Percentiles rank a stretch among this genome's conserved stretches.
Conservation (phyloP, 176 grass and related monocot species). For the Pharus latifolius region DNA sequence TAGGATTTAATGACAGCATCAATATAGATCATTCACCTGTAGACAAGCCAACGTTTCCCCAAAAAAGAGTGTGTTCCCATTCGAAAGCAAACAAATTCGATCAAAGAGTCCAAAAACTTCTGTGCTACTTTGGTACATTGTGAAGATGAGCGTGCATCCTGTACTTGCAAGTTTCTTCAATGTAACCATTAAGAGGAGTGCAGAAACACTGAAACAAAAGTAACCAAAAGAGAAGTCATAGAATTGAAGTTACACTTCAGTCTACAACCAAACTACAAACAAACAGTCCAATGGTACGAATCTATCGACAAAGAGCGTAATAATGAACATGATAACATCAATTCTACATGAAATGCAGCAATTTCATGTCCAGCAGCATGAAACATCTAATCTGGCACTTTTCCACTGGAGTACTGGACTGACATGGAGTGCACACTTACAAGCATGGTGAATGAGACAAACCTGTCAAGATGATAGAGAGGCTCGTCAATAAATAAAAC, state of each 20-base stretch:
- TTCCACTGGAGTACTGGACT: background rate
- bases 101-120: constrained; percentile 98
- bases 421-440: too few species aligned
- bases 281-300: background rate
- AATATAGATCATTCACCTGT: constrained; percentile 46
- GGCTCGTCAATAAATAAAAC: constrained; percentile 88
- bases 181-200: constrained; percentile 91
- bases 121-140: constrained; percentile 98
- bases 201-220: constrained; percentile 68
- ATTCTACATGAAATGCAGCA: background rate
- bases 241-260: background rate
- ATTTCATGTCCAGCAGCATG: background rate
- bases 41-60: constrained; percentile 90
- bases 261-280: background rate
- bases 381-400: background rate
- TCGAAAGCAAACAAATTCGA: constrained; percentile 92
- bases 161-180: constrained; percentile 98
- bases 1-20: background rate
- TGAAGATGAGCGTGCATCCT: constrained; percentile 94
- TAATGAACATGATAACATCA: background rate
- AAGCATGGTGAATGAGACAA: background rate
- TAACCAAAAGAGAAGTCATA: background rate
- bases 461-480: constrained; percentile 91
- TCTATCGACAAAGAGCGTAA: background rate
- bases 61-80: constrained; percentile 95